Evolutionary conservation across 345 rosid genomes (phyloP), one percentile per base, ranked within the genome.

Genomic region (Salix exigua): DNA sequence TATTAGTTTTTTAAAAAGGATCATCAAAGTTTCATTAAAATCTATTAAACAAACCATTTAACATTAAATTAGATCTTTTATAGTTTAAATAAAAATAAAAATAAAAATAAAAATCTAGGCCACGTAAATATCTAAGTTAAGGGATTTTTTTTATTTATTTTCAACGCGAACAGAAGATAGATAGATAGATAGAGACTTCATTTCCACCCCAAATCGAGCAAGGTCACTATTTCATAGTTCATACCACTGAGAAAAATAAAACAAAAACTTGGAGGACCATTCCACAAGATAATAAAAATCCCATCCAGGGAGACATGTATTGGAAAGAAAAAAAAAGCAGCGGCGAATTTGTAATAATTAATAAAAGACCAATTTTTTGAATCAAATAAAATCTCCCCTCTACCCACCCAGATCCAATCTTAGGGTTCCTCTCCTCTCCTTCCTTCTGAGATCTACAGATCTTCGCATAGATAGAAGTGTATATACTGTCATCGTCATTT

Each of bases 341-440:
- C 63, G 23, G 4, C 63, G 11, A 58, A 58, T 58, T 58, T 58
- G 14, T 58, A 58, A 58, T 23, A 58, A 58, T n/a, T 58, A n/a
- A 7, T n/a, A 55, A 42, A 4, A 21, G 23, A n/a, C 63, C 63
- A 3, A 23, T 21, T 35, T n/a, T 28, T 70, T 14, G 35, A 42
- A 42, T 11, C 60, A 25, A 51, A 21, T 71, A 6, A 25, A 37
- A 61, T 25, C 53, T 23, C 30, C 26, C 2, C 25, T 23, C 16
- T 62, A 16, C 18, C 63, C 12, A 23, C 25, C 17, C 66, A 75
- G 78, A 75, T 75, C 78, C 78, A 66, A 75, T 50, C 72, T 71
- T 66, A 75, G 78, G 78, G 78, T 51, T 75, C 30, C 46, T 51
- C 18, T 31, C 21, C 31, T 51, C 64, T 42, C 30, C 40, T 63